A percentile compares a stretch with the other conserved stretches of the same genome.
Conservation (phyloP, 2,329 filamentous ascomycete genomes). For the Fusarium verrucosum region DNA sequence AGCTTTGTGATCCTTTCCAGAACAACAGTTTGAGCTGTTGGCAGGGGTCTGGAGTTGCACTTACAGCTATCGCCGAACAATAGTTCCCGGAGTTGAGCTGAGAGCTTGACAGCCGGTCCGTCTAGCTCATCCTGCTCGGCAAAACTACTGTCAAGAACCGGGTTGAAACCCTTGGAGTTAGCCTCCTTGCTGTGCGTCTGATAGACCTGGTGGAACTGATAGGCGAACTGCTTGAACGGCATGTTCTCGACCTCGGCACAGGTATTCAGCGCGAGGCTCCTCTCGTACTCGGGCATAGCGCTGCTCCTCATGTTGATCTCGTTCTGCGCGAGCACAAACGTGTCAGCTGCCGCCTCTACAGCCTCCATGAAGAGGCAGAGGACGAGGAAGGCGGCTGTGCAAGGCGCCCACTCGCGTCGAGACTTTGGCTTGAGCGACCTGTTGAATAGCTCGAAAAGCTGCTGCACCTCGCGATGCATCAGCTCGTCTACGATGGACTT, state of each 20-base stretch:
- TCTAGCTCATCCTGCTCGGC: constrained; percentile 58
- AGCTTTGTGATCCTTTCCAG: constrained; percentile 24
- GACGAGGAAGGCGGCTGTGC: constrained; percentile 64
- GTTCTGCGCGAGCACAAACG: constrained; percentile 61
- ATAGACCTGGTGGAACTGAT: constrained; percentile 68
- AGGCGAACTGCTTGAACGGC: constrained; percentile 68
- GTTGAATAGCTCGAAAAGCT: constrained; percentile 63
- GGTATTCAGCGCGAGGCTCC: constrained; percentile 56
- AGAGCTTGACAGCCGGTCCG: constrained; percentile 56
- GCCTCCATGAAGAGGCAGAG: constrained; percentile 68
- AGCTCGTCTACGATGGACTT: constrained; percentile 66
- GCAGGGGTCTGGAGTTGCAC: constrained; percentile 40
- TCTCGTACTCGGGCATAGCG: constrained; percentile 51
- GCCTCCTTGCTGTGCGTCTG: constrained; percentile 64
- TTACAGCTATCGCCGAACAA: constrained; percentile 57
- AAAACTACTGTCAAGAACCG: constrained; percentile 58
- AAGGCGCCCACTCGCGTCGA: constrained; percentile 64
- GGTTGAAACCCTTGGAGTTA: constrained; percentile 63
- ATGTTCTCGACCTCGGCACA: constrained; percentile 65
- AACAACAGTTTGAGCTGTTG: constrained; percentile 10
- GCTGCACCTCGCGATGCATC: constrained; percentile 60
- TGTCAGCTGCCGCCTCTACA: constrained; percentile 63
- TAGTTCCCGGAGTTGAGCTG: constrained; percentile 55
- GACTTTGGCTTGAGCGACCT: constrained; percentile 64
- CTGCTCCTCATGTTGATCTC: constrained; percentile 57